A percentile compares a stretch with the other conserved stretches of the same genome.
Conservation (phyloP, 768 basidiomycete genomes). For the Pleurotus djamor region DNA sequence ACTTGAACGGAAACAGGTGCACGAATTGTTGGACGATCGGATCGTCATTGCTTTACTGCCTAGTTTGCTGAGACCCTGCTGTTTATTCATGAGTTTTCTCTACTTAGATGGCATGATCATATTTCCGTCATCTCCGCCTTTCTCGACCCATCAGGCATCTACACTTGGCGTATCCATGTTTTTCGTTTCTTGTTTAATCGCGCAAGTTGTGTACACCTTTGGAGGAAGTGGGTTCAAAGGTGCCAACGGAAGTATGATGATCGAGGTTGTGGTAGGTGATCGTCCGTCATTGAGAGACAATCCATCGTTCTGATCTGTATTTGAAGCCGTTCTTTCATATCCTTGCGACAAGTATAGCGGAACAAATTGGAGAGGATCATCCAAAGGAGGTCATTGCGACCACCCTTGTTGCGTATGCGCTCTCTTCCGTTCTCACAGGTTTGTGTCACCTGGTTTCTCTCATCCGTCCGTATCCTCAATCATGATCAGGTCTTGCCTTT, state of each 20-base stretch:
- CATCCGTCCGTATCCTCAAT: neutral
- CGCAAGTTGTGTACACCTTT: conserved; percentile 82
- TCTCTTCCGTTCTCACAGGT: conserved; percentile 89
- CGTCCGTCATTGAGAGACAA: conserved; percentile 21
- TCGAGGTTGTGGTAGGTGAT: conserved; percentile 80
- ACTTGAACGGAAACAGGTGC: too few relatives aligned
- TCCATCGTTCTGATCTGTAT: neutral
- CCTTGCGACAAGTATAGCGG: conserved; percentile 73
- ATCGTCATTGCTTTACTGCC: too few relatives aligned
- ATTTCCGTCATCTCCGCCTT: conserved; percentile 83
- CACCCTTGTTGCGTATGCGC: conserved; percentile 83
- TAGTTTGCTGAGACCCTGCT: neutral
- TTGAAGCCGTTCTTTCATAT: conserved; percentile 93
- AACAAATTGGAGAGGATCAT: conserved; percentile 67
- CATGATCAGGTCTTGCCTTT: conserved; percentile 64
- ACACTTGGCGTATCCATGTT: conserved; percentile 95
- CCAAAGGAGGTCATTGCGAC: conserved; percentile 82
- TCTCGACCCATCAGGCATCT: conserved; percentile 62
- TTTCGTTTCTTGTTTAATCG: conserved; percentile 74
- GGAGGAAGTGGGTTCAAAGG: conserved; percentile 90
- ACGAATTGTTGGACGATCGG: too few relatives aligned
- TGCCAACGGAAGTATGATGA: conserved; percentile 97
- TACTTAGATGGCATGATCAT: conserved; percentile 88
- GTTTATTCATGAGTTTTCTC: neutral
- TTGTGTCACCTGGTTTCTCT: conserved; percentile 12